Conservation (phyloP, 352 stramenopile species). For the Phytophthora gonapodyides region DNA sequence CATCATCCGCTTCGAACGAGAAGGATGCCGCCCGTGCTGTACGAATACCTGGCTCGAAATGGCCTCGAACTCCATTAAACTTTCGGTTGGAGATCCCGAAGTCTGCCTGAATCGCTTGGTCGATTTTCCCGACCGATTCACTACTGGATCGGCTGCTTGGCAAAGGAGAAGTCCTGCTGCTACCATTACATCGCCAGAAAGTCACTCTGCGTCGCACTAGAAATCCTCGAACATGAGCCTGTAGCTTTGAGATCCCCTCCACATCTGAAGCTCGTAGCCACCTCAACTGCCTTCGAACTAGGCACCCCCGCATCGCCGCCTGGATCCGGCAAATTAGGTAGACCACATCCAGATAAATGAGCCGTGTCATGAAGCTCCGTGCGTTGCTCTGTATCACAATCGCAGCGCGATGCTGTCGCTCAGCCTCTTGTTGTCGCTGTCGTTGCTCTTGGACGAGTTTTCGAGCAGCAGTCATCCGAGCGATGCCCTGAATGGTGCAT, state of each 20-base stretch:
- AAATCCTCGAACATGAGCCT: constrained; percentile 53
- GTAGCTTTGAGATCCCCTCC: constrained; percentile 49
- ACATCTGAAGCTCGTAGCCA: constrained; percentile 55
- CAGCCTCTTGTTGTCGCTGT: constrained; percentile 10
- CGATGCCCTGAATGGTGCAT: constrained; percentile 48
- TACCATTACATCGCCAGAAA: constrained; percentile 1
- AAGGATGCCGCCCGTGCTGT: constrained; percentile 19
- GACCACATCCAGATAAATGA: constrained; percentile 85
- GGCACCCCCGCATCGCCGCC: constrained; percentile 61
- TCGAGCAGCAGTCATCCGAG: constrained; percentile 38
- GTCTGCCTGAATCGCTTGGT: constrained; percentile 10
- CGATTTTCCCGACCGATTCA: not conserved
- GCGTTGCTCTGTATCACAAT: constrained; percentile 59
- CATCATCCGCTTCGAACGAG: constrained; percentile 7
- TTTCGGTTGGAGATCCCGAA: constrained; percentile 1
- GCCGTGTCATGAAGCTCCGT: constrained; percentile 60
- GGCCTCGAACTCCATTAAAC: constrained; percentile 1
- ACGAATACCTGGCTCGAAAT: not conserved
- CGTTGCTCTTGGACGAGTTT: constrained; percentile 19
- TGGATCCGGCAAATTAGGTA: constrained; percentile 84
- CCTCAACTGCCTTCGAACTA: constrained; percentile 58
- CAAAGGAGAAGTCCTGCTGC: not conserved
- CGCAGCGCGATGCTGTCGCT: constrained; percentile 36
- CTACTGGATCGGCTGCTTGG: constrained; percentile 6
- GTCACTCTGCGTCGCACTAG: constrained; percentile 23